These are phyloP conservation scores for Raffaelea arxii DNA, from an alignment of 2,329 filamentous ascomycete species.

Conservation along the genomic window DNA sequence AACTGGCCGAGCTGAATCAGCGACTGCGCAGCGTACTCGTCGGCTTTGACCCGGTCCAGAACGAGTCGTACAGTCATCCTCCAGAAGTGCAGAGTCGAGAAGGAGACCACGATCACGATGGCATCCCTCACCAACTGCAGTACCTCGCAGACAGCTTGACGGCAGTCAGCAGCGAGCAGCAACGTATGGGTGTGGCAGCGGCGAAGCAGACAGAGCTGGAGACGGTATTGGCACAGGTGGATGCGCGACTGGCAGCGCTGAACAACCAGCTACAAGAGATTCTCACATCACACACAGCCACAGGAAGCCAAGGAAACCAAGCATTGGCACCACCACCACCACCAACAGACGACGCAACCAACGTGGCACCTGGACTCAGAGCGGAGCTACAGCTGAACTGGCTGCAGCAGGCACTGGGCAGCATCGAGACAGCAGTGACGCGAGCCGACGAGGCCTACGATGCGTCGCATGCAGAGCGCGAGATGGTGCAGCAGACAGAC, in stretches of 20 bases:
- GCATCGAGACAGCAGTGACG: conserved; percentile 34
- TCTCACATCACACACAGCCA: no score
- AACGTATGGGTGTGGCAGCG: conserved; percentile 13
- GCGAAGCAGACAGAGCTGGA: conserved; percentile 15
- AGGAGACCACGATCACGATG: conserved; percentile 29
- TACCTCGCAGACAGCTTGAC: conserved; percentile 61
- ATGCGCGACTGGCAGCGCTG: conserved; percentile 48
- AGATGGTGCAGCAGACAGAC: conserved; percentile 46
- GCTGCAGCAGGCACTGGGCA: conserved; percentile 51
- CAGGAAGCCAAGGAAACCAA: conserved; percentile 28
- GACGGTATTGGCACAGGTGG: conserved; percentile 28
- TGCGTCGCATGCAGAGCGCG: conserved; percentile 21
- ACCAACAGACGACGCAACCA: conserved; percentile 38
- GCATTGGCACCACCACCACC: conserved; percentile 46
- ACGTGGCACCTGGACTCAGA: conserved; percentile 42
- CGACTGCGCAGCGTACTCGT: conserved; percentile 59
- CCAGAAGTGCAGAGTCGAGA: conserved; percentile 26
- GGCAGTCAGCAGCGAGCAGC: conserved; percentile 49
- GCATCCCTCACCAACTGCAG: conserved; percentile 50
- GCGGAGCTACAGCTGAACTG: conserved; percentile 60
- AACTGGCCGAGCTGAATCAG: conserved; percentile 57
- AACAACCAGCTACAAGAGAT: conserved; percentile 56
- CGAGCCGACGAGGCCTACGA: conserved; percentile 23
- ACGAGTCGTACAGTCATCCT: conserved; percentile 33
- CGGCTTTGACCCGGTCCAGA: conserved; percentile 47